phyloP scores from a whole-genome alignment of 1,284 basidiomycete genomes.

The Pyrrhoderma lamaoense region DNA sequence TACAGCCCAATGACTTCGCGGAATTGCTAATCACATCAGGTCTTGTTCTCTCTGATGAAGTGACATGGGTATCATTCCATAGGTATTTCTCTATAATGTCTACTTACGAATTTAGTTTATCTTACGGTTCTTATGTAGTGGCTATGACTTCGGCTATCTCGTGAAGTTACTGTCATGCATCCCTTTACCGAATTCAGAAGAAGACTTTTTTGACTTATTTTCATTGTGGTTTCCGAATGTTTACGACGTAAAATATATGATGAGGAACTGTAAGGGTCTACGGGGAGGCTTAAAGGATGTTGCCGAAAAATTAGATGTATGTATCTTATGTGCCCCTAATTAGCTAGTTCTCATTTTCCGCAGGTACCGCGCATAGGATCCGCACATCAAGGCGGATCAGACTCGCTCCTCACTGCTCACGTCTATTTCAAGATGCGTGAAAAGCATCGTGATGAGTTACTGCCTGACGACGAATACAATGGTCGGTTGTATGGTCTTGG shows the following conservation, averaged over 20 bases:
- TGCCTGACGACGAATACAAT: conserved; percentile 75
- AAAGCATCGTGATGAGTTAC: conserved; percentile 80
- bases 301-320: conserved; percentile 85
- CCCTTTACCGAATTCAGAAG: conserved; percentile 84
- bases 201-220: conserved; percentile 85
- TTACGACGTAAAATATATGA: conserved; percentile 97
- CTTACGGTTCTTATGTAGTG: conserved; percentile 52
- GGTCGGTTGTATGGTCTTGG: conserved; percentile 74
- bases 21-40: conserved; percentile 96
- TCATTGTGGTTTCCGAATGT: conserved; percentile 94
- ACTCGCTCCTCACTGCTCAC: conserved; percentile 86
- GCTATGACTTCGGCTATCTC: conserved; percentile 99
- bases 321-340: conserved; percentile 7
- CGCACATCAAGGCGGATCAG: conserved; percentile 94
- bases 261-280: conserved; percentile 81
- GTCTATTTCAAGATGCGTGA: conserved; percentile 97
- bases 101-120: not conserved
- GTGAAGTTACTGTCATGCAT: conserved; percentile 89
- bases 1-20: conserved; percentile 91
- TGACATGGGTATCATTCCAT: conserved; percentile 98
- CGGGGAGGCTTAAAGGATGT: conserved; percentile 96
- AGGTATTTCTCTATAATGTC: conserved; percentile 47
- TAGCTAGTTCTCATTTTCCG: not conserved
- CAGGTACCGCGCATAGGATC: conserved; percentile 86
- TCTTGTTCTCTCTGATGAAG: conserved; percentile 82